phyloP scores from a whole-genome alignment of 352 stramenopile genomes.

The Globisporangium cylindrosporum region DNA sequence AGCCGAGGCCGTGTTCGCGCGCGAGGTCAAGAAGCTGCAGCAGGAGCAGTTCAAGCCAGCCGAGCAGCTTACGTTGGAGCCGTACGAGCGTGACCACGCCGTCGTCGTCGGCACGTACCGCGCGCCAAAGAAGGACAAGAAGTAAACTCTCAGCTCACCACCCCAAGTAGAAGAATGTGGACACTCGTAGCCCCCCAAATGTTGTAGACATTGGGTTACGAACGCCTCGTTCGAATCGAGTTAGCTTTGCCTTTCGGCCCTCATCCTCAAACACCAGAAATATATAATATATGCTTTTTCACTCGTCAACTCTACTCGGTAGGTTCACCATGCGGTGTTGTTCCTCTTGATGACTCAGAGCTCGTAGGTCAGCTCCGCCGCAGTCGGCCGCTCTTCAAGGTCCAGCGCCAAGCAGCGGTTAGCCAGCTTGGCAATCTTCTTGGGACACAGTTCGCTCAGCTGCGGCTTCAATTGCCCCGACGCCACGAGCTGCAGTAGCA shows the following conservation, averaged over 20 bases:
- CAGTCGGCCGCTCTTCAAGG: neutral
- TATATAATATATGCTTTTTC: constrained; percentile 11
- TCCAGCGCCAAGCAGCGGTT: neutral
- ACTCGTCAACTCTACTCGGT: neutral
- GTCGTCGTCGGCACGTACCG: constrained; percentile 98
- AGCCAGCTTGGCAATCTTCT: neutral
- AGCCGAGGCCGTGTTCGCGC: constrained; percentile 97
- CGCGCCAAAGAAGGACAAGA: constrained; percentile 93
- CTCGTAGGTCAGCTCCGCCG: neutral
- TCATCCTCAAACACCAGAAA: constrained; percentile 1
- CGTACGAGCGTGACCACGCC: constrained; percentile 99
- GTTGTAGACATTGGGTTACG: neutral
- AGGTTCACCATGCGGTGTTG: neutral
- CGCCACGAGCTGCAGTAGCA: constrained; percentile 27
- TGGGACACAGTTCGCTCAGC: neutral
- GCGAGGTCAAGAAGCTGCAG: constrained; percentile 97
- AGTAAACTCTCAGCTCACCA: constrained; percentile 30
- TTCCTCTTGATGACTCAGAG: constrained; percentile 1
- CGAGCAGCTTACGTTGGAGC: constrained; percentile 99
- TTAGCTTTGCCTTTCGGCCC: neutral
- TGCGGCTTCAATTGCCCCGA: neutral
- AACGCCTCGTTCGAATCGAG: constrained; percentile 4
- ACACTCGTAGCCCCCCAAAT: neutral
- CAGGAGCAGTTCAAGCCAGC: constrained; percentile 98
- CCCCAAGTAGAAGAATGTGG: constrained; percentile 8